Evolutionary conservation across 768 basidiomycete species (phyloP).

Genomic region (Collybiopsis confluens): DNA sequence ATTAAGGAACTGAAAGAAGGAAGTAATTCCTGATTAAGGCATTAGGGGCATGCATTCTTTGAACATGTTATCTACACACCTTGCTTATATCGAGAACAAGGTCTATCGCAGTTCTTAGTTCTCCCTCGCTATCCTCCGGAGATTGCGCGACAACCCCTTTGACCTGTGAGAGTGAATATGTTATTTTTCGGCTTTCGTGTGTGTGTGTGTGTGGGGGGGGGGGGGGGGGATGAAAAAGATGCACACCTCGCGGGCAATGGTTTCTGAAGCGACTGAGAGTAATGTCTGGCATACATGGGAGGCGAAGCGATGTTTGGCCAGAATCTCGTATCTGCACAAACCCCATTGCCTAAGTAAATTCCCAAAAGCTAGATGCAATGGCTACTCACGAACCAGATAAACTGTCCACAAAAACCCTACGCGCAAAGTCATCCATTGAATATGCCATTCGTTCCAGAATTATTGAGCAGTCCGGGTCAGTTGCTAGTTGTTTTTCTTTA

Average conservation of each 20-base stretch:
- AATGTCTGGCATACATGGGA: conserved; percentile 95
- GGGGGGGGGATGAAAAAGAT: no score
- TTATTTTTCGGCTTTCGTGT: no score
- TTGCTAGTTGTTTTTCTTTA: conserved; percentile 86
- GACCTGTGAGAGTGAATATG: not conserved
- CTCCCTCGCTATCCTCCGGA: conserved; percentile 51
- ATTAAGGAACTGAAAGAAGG: conserved; percentile 61
- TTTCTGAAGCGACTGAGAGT: conserved; percentile 60
- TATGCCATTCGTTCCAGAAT: conserved; percentile 86
- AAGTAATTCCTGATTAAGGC: conserved; percentile 63
- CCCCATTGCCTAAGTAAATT: not conserved
- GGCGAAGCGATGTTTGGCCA: conserved; percentile 81
- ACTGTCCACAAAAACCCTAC: conserved; percentile 85
- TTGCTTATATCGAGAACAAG: conserved; percentile 62
- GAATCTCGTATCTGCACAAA: conserved; percentile 53
- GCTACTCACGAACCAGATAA: conserved; percentile 80
- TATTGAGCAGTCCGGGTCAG: conserved; percentile 90
- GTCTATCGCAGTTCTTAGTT: conserved; percentile 60
- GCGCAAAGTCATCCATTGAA: conserved; percentile 96
- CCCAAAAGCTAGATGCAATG: not conserved
- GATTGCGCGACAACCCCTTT: not conserved
- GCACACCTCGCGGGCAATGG: conserved; percentile 65
- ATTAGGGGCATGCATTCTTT: not conserved
- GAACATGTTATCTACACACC: conserved; percentile 28
- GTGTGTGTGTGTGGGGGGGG: not conserved